phyloP scores from a whole-genome alignment of 1,139 yeast genomes.

The Komagataea norvegica region DNA sequence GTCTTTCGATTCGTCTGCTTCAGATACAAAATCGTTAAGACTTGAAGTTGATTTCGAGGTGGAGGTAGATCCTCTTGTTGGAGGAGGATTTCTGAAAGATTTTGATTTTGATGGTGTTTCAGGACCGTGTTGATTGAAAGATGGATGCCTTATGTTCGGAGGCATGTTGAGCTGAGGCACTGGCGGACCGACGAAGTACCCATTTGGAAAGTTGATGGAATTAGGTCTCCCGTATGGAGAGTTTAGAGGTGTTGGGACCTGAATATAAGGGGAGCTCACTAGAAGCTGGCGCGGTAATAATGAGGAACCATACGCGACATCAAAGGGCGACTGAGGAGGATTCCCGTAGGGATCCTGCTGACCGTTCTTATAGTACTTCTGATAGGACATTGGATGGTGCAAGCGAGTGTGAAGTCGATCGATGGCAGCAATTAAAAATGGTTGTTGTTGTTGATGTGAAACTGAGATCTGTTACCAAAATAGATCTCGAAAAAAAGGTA shows the following conservation, averaged over 20 bases:
- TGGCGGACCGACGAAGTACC: conserved; percentile 25
- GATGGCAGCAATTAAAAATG: no score
- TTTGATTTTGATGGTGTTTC: conserved; percentile 20
- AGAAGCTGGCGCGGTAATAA: conserved; percentile 67
- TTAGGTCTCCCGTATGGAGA: conserved; percentile 17
- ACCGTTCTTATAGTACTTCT: conserved; percentile 22
- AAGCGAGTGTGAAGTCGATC: conserved; percentile 1
- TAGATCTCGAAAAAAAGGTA: no score
- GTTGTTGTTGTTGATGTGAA: no score
- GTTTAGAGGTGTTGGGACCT: conserved; percentile 34
- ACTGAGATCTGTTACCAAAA: no score
- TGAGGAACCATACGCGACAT: conserved; percentile 52
- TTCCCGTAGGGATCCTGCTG: conserved; percentile 20
- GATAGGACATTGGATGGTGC: conserved; percentile 22
- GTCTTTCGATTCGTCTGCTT: conserved; percentile 2
- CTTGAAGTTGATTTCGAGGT: conserved; percentile 3
- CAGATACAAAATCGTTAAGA: conserved; percentile 2
- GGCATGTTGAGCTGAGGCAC: conserved; percentile 31
- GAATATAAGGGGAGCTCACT: conserved; percentile 62
- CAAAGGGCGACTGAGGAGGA: conserved; percentile 48
- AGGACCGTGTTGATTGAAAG: background rate
- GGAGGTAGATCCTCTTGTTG: conserved; percentile 4
- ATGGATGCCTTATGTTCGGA: conserved; percentile 21
- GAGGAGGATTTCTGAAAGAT: conserved; percentile 1
- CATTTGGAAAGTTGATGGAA: background rate